Conservation (phyloP, 305 asterid species). For the Salvia sclarea region DNA sequence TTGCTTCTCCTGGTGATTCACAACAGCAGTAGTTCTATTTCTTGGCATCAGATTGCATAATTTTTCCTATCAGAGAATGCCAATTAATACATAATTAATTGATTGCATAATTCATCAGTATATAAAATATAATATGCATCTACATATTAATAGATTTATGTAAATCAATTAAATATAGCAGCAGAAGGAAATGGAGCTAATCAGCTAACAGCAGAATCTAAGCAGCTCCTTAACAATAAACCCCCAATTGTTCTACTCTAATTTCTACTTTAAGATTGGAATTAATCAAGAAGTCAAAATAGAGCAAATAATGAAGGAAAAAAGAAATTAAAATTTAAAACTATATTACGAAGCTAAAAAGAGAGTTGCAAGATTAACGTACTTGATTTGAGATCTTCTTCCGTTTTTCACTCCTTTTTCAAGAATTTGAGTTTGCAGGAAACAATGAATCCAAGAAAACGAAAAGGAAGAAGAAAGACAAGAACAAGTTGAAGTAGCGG, state of each 20-base stretch:
- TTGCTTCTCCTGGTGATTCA: slow-evolving; percentile 37
- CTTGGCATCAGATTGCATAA: slow-evolving; percentile 28
- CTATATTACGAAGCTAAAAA: background rate
- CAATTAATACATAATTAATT: slow-evolving; percentile 8
- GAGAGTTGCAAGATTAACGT: slow-evolving; percentile 28
- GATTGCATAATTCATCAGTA: background rate
- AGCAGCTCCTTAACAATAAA: slow-evolving; percentile 12
- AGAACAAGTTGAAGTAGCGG: slow-evolving; percentile 43
- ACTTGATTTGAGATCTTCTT: slow-evolving; percentile 56
- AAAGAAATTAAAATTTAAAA: background rate
- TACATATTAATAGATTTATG: background rate
- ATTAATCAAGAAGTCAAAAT: slow-evolving; percentile 26
- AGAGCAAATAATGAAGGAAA: slow-evolving; percentile 26
- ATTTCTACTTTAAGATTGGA: slow-evolving; percentile 2
- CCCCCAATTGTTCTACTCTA: too few relatives aligned
- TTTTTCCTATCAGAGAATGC: slow-evolving; percentile 20
- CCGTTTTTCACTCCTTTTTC: slow-evolving; percentile 19
- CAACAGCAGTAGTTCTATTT: slow-evolving; percentile 37
- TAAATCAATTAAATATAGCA: background rate
- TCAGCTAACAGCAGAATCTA: slow-evolving; percentile 34
- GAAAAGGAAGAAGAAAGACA: slow-evolving; percentile 26
- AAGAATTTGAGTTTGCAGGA: slow-evolving; percentile 18
- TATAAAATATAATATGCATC: background rate
- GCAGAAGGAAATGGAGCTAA: slow-evolving; percentile 17
- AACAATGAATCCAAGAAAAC: slow-evolving; percentile 22